Evolutionary conservation across 2,329 filamentous ascomycete species (phyloP), one percentile per base, ranked within the genome.

Genomic region (Cyphellophora attinorum): DNA sequence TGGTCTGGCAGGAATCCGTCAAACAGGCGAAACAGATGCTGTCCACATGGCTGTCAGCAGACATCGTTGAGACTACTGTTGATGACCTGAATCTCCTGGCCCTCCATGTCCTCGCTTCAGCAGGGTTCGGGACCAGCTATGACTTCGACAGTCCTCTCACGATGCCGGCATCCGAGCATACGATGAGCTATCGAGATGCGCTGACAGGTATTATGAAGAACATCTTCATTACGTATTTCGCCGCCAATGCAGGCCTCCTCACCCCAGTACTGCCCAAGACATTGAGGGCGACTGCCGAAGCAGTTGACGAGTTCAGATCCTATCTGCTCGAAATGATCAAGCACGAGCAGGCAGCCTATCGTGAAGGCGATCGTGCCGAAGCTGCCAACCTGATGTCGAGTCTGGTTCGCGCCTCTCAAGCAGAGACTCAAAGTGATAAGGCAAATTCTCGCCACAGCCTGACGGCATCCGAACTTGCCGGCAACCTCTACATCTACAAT

Each of bases 1-100:
- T 58, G 4, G 63, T 68, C 2, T 64, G 61, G 59, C 35, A 46
- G 6, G 57, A 61, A 39, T 42, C 53, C 8, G 37, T 54, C 10
- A 39, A 44, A 1, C 59, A 62, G 38, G 44, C 52, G 0, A 41
- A 39, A 5, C 50, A 54, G n/a, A 54, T 61, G 54, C 34, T 54
- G 14, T 15, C 18, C 19, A 46, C 29, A 11, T 44, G 43, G 41
- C 27, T 19, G 12, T 18, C 18, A 16, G 29, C 35, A n/a, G 19
- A 21, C 10, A 31, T 38, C 11, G 42, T 46, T 6, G 47, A 21
- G n/a, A 44, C 38, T 11, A 45, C 43, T 1, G 39, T 44, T 11
- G 27, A 15, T 15, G 50, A 52, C 30, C 38, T 48, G 11, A 40
- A 42, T 23, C 44, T 42, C 11, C 19, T 51, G 5, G 42, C 49